These are phyloP conservation scores for Trichoderma asperelloides DNA, from an alignment of 495 filamentous ascomycete genomes.

Conservation along the genomic window DNA sequence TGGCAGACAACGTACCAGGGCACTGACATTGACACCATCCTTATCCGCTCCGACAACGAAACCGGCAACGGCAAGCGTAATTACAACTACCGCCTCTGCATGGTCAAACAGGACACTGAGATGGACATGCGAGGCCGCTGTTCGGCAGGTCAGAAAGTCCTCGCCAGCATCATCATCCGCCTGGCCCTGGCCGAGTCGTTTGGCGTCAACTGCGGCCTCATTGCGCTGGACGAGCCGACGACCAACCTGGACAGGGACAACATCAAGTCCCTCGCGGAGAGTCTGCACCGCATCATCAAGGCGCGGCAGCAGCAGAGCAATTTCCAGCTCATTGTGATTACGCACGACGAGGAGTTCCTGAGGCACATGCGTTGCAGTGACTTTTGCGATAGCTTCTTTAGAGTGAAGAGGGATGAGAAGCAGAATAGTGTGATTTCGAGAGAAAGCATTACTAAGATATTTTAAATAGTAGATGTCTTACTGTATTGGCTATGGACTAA, in stretches of 20 bases:
- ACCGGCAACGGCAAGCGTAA: constrained; percentile 62
- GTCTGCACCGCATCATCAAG: constrained; percentile 81
- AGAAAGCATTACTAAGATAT: constrained; percentile 53
- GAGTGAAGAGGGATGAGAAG: constrained; percentile 70
- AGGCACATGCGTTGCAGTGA: constrained; percentile 89
- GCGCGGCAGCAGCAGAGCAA: constrained; percentile 77
- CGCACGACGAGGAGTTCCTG: constrained; percentile 96
- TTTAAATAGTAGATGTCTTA: too few relatives aligned
- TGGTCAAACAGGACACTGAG: constrained; percentile 93
- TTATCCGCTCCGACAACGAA: constrained; percentile 86
- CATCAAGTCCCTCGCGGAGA: constrained; percentile 77
- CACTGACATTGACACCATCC: constrained; percentile 93
- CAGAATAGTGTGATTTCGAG: constrained; percentile 81
- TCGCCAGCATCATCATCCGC: constrained; percentile 96
- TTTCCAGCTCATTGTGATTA: constrained; percentile 97
- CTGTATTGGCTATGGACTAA: too few relatives aligned
- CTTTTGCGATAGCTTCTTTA: constrained; percentile 85
- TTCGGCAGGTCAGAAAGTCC: constrained; percentile 90
- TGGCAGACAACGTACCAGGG: constrained; percentile 97
- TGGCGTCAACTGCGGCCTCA: constrained; percentile 89
- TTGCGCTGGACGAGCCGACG: constrained; percentile 95
- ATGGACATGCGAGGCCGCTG: constrained; percentile 99
- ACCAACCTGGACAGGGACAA: constrained; percentile 96
- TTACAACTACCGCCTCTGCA: constrained; percentile 97
- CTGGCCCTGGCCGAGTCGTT: constrained; percentile 95